These are phyloP conservation scores for Cercospora zeina DNA, from an alignment of 2,329 filamentous ascomycete species.

Conservation along the genomic window DNA sequence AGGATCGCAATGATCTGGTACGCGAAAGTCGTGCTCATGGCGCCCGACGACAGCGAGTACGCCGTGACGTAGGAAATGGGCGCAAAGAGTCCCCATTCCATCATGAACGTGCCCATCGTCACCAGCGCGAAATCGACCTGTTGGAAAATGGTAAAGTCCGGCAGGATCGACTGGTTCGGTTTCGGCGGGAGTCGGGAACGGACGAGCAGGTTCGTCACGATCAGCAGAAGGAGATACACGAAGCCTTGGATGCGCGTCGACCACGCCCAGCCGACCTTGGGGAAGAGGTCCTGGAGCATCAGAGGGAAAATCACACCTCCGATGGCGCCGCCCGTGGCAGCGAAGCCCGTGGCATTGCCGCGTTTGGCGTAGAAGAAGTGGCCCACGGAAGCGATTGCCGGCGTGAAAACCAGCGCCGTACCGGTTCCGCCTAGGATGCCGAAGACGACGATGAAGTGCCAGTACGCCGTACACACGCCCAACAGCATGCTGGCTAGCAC, in stretches of 20 bases:
- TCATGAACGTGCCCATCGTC: constrained; percentile 48
- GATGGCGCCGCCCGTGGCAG: constrained; percentile 63
- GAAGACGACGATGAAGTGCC: constrained; percentile 58
- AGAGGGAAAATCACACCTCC: constrained; percentile 51
- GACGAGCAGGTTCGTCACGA: constrained; percentile 43
- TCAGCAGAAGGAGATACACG: constrained; percentile 45
- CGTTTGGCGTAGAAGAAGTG: constrained; percentile 77
- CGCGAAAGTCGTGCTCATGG: constrained; percentile 64
- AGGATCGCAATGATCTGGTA: constrained; percentile 80
- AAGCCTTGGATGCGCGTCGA: constrained; percentile 49
- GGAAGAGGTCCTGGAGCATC: constrained; percentile 45
- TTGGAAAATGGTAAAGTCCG: constrained; percentile 47
- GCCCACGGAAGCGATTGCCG: constrained; percentile 72
- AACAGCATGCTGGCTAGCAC: constrained; percentile 65
- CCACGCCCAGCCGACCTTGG: constrained; percentile 48
- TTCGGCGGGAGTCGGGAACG: constrained; percentile 47
- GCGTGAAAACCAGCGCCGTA: constrained; percentile 77
- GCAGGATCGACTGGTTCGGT: constrained; percentile 43
- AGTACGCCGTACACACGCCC: constrained; percentile 59
- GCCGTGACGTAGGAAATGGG: constrained; percentile 78
- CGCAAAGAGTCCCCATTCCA: constrained; percentile 55
- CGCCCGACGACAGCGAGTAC: constrained; percentile 64
- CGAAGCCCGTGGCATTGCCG: constrained; percentile 76
- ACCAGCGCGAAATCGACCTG: constrained; percentile 44
- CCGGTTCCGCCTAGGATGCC: constrained; percentile 72